Percentiles rank a stretch among this genome's conserved stretches.
Conservation (phyloP, 306 rosid genomes). For the Quercus dentata region DNA sequence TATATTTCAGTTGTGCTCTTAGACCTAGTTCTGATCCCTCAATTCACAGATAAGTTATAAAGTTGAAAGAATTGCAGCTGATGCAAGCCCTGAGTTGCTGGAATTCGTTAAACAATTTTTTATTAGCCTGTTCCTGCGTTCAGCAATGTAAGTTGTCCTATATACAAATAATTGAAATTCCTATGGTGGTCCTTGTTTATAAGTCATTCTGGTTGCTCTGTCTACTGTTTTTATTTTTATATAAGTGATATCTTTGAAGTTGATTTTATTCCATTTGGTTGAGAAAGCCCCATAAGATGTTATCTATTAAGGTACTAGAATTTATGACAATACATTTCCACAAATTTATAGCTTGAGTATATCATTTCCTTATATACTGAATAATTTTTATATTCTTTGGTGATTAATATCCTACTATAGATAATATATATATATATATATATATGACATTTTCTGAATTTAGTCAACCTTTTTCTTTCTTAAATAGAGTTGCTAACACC, state of each 20-base stretch:
- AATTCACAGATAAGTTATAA: constrained; percentile 61
- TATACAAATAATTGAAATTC: not conserved
- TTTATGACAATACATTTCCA: too few species aligned
- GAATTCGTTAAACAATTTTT: constrained; percentile 56
- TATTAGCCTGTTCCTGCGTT: constrained; percentile 54
- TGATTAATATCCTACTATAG: too few species aligned
- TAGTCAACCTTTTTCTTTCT: too few species aligned
- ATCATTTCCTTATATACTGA: too few species aligned
- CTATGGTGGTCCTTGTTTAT: not conserved
- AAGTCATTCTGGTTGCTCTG: not conserved
- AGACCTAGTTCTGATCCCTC: constrained; percentile 26
- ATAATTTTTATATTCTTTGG: too few species aligned
- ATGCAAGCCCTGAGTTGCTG: constrained; percentile 66
- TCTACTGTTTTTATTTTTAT: not conserved
- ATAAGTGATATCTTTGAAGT: not conserved
- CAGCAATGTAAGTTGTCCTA: constrained; percentile 68
- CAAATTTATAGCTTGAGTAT: too few species aligned
- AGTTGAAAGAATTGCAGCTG: constrained; percentile 60
- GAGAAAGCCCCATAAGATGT: not conserved
- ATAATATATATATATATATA: too few species aligned
- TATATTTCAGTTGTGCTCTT: constrained; percentile 7
- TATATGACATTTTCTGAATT: too few species aligned
- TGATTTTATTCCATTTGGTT: not conserved
- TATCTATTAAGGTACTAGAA: too few species aligned
- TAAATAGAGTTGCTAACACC: too few species aligned